These are phyloP conservation scores for Candida golubevii DNA, from an alignment of 805 yeast genomes.

Conservation along the genomic window DNA sequence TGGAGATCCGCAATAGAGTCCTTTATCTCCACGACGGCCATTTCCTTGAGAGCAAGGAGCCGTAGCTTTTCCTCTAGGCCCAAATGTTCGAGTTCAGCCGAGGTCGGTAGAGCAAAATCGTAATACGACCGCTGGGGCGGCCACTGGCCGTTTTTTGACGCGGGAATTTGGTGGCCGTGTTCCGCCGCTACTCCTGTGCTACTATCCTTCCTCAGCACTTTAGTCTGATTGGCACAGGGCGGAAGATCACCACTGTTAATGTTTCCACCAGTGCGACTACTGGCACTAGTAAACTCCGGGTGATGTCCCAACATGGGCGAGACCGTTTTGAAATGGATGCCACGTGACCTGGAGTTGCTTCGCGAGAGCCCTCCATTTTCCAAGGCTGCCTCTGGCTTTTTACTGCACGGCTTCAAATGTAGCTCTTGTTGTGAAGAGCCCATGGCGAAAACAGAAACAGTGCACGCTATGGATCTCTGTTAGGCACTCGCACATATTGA, in stretches of 20 bases:
- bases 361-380: constrained; percentile 1
- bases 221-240: no score
- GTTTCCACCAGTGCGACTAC: background rate
- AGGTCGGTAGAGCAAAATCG: constrained; percentile 31
- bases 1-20: constrained; percentile 47
- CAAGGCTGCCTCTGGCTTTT: background rate
- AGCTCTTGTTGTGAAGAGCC: constrained; percentile 3
- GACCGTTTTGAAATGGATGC: constrained; percentile 28
- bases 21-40: constrained; percentile 61
- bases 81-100: constrained; percentile 22
- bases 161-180: background rate
- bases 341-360: constrained; percentile 22
- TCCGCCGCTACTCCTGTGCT: no score
- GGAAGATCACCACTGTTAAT: background rate
- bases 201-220: no score
- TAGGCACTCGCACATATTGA: no score
- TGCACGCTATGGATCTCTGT: no score
- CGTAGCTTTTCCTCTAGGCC: constrained; percentile 53
- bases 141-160: background rate
- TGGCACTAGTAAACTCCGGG: background rate
- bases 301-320: background rate
- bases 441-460: background rate
- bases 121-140: constrained; percentile 8
- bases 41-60: constrained; percentile 62
- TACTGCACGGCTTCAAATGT: constrained; percentile 1